Base-by-base conservation (phyloP, 202 grass and related monocot genomes). In the Elaeis oleifera region DNA sequence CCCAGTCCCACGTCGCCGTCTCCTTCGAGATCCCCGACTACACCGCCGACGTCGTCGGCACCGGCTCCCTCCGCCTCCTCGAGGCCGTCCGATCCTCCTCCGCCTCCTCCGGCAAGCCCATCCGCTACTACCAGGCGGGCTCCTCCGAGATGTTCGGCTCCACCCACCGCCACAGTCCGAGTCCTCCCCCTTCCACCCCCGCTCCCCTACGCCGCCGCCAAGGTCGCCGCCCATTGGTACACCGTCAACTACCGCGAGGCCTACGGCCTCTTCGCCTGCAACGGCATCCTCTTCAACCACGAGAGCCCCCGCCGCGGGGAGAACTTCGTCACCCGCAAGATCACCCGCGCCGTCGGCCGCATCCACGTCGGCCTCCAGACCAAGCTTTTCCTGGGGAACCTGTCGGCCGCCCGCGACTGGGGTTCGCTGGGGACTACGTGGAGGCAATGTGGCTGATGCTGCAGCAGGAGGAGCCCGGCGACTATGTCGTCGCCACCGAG, bases 281-380 rank as follows among this genome's bases (percentile, higher is more conserved):
- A 91, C 65, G 88, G 92, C 22, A 87, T 97, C 64, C 92, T 97
- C 61, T 97, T 97, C 88, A 97, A 97, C 79, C 92, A 92, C 48
- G 92, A 97, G 88, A 91, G 87, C 0, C 92, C 92, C 0, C 84
- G 92, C 51, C 87, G 92, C 3, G 92, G 92, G 2, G 88, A 97
- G 87, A 97, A 97, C 88, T 97, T 97, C 56, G 92, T 97, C 59
- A 97, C 92, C 49, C 81, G 92, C 74, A 97, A 97, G 87, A 97
- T 97, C 79, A 97, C 92, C 56, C 81, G 92, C 5, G 92, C 92
- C 54, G 51, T 97, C 23, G 92, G 92, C 18, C 87, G 92, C 61
- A 97, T 97, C 74, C 85, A 79, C 74, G 4, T 97, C 18, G 92
- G 87, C 0, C 87, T 97, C 27, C 92, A 97, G 79, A 97, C 92